These are phyloP conservation scores for Stentor coeruleus DNA, from an alignment of 73 alveolate genomes.

Conservation along the genomic window DNA sequence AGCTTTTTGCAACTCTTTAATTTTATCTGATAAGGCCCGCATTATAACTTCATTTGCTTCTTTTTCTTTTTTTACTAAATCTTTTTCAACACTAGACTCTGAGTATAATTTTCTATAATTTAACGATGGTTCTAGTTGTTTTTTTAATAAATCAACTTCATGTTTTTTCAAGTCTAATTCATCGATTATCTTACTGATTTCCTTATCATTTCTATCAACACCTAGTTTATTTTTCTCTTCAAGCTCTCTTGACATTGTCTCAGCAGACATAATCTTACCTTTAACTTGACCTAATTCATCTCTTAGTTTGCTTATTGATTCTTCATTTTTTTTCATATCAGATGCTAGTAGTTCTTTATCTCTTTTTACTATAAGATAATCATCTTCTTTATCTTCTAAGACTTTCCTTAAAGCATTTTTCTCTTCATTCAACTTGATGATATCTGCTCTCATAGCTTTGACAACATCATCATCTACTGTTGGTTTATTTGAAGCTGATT, in stretches of 20 bases:
- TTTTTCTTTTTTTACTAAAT: too few species aligned
- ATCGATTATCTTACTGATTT: too few species aligned
- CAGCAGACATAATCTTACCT: not conserved
- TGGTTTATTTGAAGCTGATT: too few species aligned
- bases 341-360: not conserved
- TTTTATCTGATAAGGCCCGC: not conserved
- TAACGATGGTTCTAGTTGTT: not conserved
- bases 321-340: not conserved
- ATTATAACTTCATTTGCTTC: conserved; percentile 1
- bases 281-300: not conserved
- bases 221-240: not conserved
- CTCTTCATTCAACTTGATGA: not conserved
- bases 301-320: not conserved
- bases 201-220: not conserved
- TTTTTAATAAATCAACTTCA: not conserved
- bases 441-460: too few species aligned
- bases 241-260: not conserved
- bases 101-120: not conserved
- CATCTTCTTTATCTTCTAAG: not conserved
- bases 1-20: not conserved
- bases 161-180: too few species aligned
- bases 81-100: not conserved
- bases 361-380: not conserved
- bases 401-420: too few species aligned
- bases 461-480: too few species aligned